A percentile compares a stretch with the other conserved stretches of the same genome.
These are phyloP conservation scores for Syzygium grande DNA, from an alignment of 345 rosid species.

Conservation along the genomic window DNA sequence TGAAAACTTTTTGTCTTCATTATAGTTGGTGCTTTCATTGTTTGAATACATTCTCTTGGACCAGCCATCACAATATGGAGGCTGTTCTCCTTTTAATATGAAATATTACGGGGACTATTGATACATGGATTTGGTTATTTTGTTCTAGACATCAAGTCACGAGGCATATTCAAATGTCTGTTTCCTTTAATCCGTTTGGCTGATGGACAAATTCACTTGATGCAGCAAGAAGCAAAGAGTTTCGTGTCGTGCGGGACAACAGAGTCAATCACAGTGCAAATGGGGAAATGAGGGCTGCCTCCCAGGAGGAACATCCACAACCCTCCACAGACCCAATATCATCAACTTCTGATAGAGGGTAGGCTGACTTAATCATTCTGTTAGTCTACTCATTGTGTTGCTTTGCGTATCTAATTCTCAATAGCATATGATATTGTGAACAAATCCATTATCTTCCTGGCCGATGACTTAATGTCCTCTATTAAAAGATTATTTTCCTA, in stretches of 20 bases:
- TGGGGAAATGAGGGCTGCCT: conserved; percentile 37
- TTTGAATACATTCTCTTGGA: neutral
- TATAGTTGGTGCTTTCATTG: neutral
- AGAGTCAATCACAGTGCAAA: conserved; percentile 36
- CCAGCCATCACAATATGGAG: neutral
- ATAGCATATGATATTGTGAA: neutral
- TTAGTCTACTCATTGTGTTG: neutral
- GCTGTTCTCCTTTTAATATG: neutral
- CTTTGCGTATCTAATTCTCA: neutral
- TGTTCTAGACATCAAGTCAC: neutral
- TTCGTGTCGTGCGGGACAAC: conserved; percentile 69
- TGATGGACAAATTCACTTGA: conserved; percentile 1
- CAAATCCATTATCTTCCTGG: neutral
- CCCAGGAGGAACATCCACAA: conserved; percentile 16
- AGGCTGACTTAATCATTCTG: neutral
- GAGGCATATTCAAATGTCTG: neutral
- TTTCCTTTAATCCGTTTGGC: neutral
- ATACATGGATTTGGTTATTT: neutral
- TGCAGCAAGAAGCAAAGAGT: conserved; percentile 37
- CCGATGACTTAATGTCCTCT: neutral
- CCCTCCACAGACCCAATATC: conserved; percentile 20
- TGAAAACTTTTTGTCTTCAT: neutral
- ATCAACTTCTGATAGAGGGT: conserved; percentile 40
- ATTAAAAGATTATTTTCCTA: neutral
- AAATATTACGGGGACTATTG: neutral